A percentile compares a stretch with the other conserved stretches of the same genome.
These are phyloP conservation scores for Nicotiana otophora DNA, from an alignment of 257 asterid genomes.

Conservation along the genomic window DNA sequence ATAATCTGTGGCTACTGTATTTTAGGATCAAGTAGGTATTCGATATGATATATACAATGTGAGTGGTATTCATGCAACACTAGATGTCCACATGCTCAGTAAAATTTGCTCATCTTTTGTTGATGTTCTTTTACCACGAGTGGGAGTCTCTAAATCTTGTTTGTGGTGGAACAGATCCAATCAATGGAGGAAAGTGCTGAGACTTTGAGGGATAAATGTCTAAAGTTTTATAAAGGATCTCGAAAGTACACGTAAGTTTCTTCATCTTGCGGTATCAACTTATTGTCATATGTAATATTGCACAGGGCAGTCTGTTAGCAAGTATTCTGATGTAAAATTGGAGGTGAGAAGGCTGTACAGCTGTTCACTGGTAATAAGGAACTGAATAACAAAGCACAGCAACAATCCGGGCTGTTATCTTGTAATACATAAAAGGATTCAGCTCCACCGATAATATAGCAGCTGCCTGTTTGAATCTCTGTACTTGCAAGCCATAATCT, in stretches of 20 bases:
- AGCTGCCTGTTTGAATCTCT: not conserved
- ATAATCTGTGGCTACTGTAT: not conserved
- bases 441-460: not conserved
- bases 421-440: not conserved
- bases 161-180: slow-evolving; percentile 66
- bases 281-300: slow-evolving; percentile 3
- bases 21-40: not conserved
- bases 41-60: not conserved
- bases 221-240: slow-evolving; percentile 89
- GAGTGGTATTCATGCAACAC: not conserved
- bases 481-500: not conserved
- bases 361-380: not conserved
- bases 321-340: not conserved
- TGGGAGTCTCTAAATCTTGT: slow-evolving; percentile 20
- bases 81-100: not conserved
- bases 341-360: not conserved
- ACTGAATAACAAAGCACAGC: not conserved
- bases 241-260: slow-evolving; percentile 81
- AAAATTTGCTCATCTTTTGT: not conserved
- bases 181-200: slow-evolving; percentile 90
- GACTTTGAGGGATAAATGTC: slow-evolving; percentile 65
- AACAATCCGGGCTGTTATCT: not conserved
- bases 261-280: not conserved
- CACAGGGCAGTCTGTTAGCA: not conserved
- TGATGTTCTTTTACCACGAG: not conserved